These are phyloP conservation scores for Vigna nakashimae DNA, from an alignment of 306 rosid species.

Conservation along the genomic window DNA sequence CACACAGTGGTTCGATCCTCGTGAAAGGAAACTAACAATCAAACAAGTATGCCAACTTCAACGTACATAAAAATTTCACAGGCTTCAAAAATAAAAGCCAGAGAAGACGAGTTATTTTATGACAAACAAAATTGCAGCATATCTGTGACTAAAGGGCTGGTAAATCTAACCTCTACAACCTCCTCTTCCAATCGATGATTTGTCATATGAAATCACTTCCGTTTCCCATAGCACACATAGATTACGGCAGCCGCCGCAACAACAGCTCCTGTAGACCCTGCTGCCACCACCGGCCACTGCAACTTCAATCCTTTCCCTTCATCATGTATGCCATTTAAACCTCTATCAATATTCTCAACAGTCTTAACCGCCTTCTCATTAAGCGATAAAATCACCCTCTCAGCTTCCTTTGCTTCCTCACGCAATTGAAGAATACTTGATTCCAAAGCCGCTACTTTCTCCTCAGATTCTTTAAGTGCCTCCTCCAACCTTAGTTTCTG, in stretches of 20 bases:
- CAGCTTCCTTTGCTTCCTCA: conserved; percentile 66
- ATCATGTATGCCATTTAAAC: conserved; percentile 48
- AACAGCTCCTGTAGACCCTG: conserved; percentile 74
- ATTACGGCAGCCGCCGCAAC: conserved; percentile 55
- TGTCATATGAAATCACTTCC: conserved; percentile 51
- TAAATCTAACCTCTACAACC: conserved; percentile 62
- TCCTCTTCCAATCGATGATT: conserved; percentile 33
- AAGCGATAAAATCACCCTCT: conserved; percentile 51
- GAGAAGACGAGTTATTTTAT: conserved; percentile 46
- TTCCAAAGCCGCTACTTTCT: conserved; percentile 58
- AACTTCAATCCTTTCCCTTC: conserved; percentile 54
- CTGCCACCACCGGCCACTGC: conserved; percentile 72
- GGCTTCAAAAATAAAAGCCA: conserved; percentile 59
- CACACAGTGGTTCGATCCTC: conserved; percentile 42
- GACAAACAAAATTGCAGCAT: conserved; percentile 75
- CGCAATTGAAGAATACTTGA: conserved; percentile 54
- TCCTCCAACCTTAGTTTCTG: conserved; percentile 58
- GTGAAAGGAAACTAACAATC: conserved; percentile 50
- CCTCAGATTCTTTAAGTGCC: conserved; percentile 55
- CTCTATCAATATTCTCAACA: conserved; percentile 52
- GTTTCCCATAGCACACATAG: conserved; percentile 57
- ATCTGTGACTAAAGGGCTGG: conserved; percentile 35
- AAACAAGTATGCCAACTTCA: conserved; percentile 52
- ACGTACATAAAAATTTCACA: conserved; percentile 44
- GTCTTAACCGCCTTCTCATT: conserved; percentile 61